Base-by-base conservation (phyloP, 2,329 filamentous ascomycete genomes). In the Nothomitra cinnamomea region DNA sequence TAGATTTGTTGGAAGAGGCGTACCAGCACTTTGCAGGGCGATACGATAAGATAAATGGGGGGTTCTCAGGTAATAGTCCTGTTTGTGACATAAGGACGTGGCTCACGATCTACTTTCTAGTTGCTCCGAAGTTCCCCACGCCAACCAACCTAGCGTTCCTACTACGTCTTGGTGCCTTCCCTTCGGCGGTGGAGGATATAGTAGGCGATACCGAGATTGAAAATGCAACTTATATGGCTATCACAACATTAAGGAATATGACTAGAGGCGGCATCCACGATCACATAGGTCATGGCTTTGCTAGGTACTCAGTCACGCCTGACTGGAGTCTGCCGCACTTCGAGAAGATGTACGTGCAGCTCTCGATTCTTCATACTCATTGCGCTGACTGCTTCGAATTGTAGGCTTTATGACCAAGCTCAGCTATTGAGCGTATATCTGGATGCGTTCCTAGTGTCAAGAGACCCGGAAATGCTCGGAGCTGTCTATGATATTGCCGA, bases 281-380 rank as follows among this genome's bases (percentile, higher is more conserved):
- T 61, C 83, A 86, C 57, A 77, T 90, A 56, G 85, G 85, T 43
- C 78, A 85, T 62, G 85, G 86, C 5, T 87, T 88, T 61, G 79
- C 83, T 38, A 79, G 90, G 52, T 95, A 94, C 64, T 94, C 87
- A 13, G 84, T 94, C 6, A 96, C 90, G 0, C 72, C 80, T 13
- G 86, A 96, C 67, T 98, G 92, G 92, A 86, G 84, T 57, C 72
- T 96, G 48, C 92, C 92, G 10, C 89, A 95, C 65, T 98, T 96
- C 61, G 92, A 98, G 70, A 96, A 96, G 71, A 88, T 96, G 77
- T 65, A 56, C 55, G 63, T 45, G 28, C 8, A 32, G 25, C n/a
- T 7, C 12, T 7, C 12, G 3, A 12, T 21, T 2, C 4, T 2
- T 19, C 13, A 32, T 49, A 3, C 5, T 13, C 5, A 24, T 12